Evolutionary conservation across 2,329 filamentous ascomycete genomes (phyloP).

Genomic region (Aureobasidium sp.): DNA sequence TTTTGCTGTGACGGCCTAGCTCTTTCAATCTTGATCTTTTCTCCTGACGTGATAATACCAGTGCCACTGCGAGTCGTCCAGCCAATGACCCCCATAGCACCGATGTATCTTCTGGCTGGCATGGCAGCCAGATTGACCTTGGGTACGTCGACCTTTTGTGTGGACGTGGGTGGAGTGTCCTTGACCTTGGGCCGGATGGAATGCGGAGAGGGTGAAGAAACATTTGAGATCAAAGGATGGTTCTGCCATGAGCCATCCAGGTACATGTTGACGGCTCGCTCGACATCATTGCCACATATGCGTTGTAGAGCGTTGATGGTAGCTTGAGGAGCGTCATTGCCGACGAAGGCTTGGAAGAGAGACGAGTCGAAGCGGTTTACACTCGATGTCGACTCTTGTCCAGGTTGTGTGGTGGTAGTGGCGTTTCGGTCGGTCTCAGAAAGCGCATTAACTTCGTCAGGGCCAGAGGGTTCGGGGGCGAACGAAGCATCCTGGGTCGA

Average conservation of each 20-base stretch:
- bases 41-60: constrained; percentile 70
- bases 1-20: constrained; percentile 56
- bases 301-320: constrained; percentile 43
- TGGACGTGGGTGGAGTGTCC: constrained; percentile 2
- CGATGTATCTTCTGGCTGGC: constrained; percentile 67
- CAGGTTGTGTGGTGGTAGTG: neutral
- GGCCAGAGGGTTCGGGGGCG: constrained; percentile 26
- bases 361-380: constrained; percentile 45
- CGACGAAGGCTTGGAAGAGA: constrained; percentile 52
- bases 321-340: constrained; percentile 40
- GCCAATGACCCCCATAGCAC: constrained; percentile 82
- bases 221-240: neutral
- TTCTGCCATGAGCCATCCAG: constrained; percentile 57
- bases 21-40: constrained; percentile 78
- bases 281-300: constrained; percentile 46
- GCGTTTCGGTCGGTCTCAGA: constrained; percentile 21
- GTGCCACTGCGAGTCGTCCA: constrained; percentile 85
- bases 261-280: constrained; percentile 58
- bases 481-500: constrained; percentile 23
- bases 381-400: constrained; percentile 15
- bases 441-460: constrained; percentile 28
- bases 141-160: constrained; percentile 10
- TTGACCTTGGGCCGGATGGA: neutral
- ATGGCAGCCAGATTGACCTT: constrained; percentile 28
- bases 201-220: neutral